Base-by-base conservation (phyloP, 495 filamentous ascomycete species). In the Friedmanniomyces simplex region DNA sequence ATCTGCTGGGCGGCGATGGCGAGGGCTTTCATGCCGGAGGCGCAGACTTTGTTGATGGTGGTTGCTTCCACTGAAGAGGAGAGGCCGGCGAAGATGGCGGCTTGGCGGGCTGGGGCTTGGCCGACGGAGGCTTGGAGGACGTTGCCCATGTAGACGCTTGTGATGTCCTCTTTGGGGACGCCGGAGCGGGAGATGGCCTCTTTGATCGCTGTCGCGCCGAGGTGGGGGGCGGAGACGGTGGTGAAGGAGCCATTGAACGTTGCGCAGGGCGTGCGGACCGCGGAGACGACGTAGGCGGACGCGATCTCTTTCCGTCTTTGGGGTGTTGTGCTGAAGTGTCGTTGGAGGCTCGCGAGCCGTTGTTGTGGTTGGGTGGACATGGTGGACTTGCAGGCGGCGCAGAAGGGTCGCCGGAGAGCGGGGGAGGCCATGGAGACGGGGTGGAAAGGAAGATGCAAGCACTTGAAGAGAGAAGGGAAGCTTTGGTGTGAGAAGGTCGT, bases 31-130 rank as follows among this genome's bases (percentile, higher is more conserved):
- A 98, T 73, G 1, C 93, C 93, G 0, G 91, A 96, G 13, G 93
- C 83, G 73, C 93, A 98, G 30, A 98, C 93, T 69, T 98, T 98
- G 76, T 98, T 98, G 71, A 98, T 81, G 4, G 93, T 96, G 53
- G 84, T 79, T 21, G 90, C 83, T 70, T 98, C 93, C 36, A 93
- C 80, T 7, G 77, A 80, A 10, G 79, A 72, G 1, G 88, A 76
- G 10, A 98, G 81, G 12, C 89, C 90, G n/a, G 93, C 86, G 64
- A 88, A 88, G 49, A 96, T 86, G 49, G 80, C 76, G 24, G 91
- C 93, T 73, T 98, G 93, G 30, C 93, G 84, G 20, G 93, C 91
- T 0, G 93, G 93, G 1, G 93, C 81, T 69, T 98, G 93, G 32
- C 93, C 93, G 18, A 89, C 77, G 43, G 77, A 77, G 16, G 79